Base-by-base conservation (phyloP, 345 rosid species). In the Boechera divaricarpa region DNA sequence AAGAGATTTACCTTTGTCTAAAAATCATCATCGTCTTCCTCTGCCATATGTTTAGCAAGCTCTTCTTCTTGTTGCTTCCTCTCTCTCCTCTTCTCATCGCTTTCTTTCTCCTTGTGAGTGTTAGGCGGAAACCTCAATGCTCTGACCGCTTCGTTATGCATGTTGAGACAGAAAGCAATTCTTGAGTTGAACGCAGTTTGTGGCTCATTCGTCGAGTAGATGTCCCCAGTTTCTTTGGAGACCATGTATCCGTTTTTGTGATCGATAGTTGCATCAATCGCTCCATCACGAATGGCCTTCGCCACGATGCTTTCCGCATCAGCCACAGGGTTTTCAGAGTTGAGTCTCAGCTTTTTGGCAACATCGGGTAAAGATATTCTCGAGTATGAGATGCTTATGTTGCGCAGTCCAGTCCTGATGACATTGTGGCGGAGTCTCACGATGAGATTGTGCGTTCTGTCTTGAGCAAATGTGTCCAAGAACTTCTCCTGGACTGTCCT, bases 1-100 rank as follows among this genome's bases (percentile, higher is more conserved):
- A 24, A 29, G 42, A 62, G 48, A 44, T 4, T 15, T 11, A 42
- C 35, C 18, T 45, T 36, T 47, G 45, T 71, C 67, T 78, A 90
- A 59, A 90, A 92, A 26, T 89, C 95, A 49, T 90, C 97, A 11
- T 94, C 97, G 11, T 94, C 98, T 74, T 94, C 95, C 80, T 94
- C 97, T 0, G 93, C 93, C 74, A 94, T 89, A 80, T 91, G 93
- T 80, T 91, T 88, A 6, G 97, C 97, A 24, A 94, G 89, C 79
- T 94, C 98, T 77, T 94, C 90, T 57, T 92, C 96, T 74, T 90
- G 97, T 70, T 92, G 97, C 56, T 88, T 92, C 83, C 97, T 87
- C 70, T 88, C 92, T 56, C 97, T 89, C 78, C 92, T 89, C 85
- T 93, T 90, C 83, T 89, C 97, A 18, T 90, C 97, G 39, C 92